Evolutionary conservation across 768 basidiomycete species (phyloP).

Genomic region (Tricholoma furcatifolium): DNA sequence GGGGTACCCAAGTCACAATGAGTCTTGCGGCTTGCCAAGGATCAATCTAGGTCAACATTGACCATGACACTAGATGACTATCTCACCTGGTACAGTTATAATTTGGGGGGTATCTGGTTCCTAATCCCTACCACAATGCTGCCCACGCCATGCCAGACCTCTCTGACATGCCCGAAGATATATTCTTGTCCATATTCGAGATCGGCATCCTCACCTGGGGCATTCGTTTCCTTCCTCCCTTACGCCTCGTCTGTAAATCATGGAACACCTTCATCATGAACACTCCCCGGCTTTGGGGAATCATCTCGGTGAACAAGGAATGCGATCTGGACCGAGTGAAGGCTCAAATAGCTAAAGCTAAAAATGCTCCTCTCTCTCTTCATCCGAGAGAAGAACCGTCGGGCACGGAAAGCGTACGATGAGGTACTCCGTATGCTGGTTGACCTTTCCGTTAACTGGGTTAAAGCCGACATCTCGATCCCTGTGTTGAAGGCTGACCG

Average conservation of each 20-base stretch:
- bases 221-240: constrained; percentile 24
- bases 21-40: too few species aligned
- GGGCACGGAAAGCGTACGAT: not conserved
- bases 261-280: constrained; percentile 26
- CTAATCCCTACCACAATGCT: too few species aligned
- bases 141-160: too few species aligned
- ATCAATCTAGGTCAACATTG: too few species aligned
- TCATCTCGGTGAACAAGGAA: constrained; percentile 19
- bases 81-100: too few species aligned
- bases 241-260: constrained; percentile 24
- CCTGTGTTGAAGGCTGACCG: constrained; percentile 15
- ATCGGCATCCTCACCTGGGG: constrained; percentile 27
- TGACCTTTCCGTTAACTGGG: constrained; percentile 26
- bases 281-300: constrained; percentile 33
- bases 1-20: too few species aligned
- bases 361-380: constrained; percentile 26
- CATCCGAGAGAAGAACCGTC: not conserved
- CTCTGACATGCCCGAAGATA: too few species aligned
- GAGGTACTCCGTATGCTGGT: constrained; percentile 12
- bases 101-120: too few species aligned
- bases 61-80: too few species aligned
- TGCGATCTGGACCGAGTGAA: constrained; percentile 9
- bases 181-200: not conserved
- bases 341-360: constrained; percentile 26
- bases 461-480: constrained; percentile 21